phyloP scores from a whole-genome alignment of 352 stramenopile species.

The Globisporangium echinulatum region DNA sequence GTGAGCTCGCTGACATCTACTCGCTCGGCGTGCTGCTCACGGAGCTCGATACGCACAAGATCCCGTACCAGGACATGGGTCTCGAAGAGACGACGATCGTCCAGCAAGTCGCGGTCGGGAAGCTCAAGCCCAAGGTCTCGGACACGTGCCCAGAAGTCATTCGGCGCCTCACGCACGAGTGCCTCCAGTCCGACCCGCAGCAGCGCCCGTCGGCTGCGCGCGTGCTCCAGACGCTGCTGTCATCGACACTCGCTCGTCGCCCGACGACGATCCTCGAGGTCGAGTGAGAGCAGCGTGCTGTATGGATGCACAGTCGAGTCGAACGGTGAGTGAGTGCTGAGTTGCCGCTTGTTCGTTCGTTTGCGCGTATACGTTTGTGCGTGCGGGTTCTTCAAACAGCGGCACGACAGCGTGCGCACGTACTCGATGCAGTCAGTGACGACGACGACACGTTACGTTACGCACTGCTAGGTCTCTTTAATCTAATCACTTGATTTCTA shows the following conservation, averaged over 20 bases:
- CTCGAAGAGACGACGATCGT: conserved; percentile 80
- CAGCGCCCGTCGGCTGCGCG: conserved; percentile 58
- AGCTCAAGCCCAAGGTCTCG: conserved; percentile 68
- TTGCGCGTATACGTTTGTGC: no score
- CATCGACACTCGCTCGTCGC: conserved; percentile 48
- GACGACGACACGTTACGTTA: no score
- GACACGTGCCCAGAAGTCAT: conserved; percentile 76
- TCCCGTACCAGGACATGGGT: conserved; percentile 57
- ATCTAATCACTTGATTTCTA: no score
- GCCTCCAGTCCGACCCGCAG: conserved; percentile 71
- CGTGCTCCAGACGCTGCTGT: conserved; percentile 67
- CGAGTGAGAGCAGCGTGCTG: conserved; percentile 17
- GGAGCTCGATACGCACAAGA: conserved; percentile 65
- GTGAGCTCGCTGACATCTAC: conserved; percentile 66
- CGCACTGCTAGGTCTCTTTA: no score
- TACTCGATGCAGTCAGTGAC: no score
- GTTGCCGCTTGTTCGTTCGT: no score
- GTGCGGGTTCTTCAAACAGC: no score
- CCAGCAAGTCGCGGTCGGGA: conserved; percentile 70
- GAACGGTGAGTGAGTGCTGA: no score
- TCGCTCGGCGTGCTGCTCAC: conserved; percentile 65
- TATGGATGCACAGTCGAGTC: no score
- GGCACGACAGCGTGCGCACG: no score
- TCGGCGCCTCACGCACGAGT: conserved; percentile 68
- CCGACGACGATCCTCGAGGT: conserved; percentile 35